Base-by-base conservation (phyloP, 352 stramenopile genomes). In the Phytophthora nicotianae region DNA sequence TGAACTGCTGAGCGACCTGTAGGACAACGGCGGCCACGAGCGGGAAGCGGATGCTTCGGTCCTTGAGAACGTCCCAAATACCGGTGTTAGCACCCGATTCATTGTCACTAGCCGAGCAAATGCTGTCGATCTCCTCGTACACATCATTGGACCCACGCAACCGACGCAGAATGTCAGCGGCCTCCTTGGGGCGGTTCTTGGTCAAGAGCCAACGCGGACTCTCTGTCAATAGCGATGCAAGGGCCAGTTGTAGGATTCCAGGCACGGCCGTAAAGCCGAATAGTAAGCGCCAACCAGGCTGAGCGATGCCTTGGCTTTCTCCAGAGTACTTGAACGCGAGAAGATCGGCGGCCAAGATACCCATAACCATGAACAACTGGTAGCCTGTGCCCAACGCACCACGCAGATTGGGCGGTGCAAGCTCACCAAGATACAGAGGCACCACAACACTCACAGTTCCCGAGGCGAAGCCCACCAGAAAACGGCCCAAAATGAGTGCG, bases 41-140 rank as follows among this genome's bases (percentile, higher is more conserved):
- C 21, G 82, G 73, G 58, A 89, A 86, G 32, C 82, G 82, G 40
- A 91, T 86, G 51, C 62, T 86, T 40, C 63, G 61, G 59, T 91
- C 82, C 20, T 47, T 69, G 20, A 91, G 70, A 40, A 91, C 80
- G 32, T 74, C 75, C 80, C 75, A 88, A 46, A 91, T 87, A 33
- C 80, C 79, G 16, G 87, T 69, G 48, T 77, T 77, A 23, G 74
- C 83, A 71, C 80, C 79, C 3, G 74, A 82, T 50, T 91, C 82
- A 47, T 91, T 91, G 72, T 89, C 82, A 64, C 80, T 89, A 49
- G 82, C 82, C 40, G 80, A 89, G 64, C 80, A 89, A 65, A 91
- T 91, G 70, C 80, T 89, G 60, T 91, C 82, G 40, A 91, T 89
- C 60, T 91, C 82, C 56, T 91, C 82, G 56, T 91, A 89, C 40